Evolutionary conservation across 1,284 basidiomycete genomes (phyloP).

Genomic region (Psilocybe mexicana): DNA sequence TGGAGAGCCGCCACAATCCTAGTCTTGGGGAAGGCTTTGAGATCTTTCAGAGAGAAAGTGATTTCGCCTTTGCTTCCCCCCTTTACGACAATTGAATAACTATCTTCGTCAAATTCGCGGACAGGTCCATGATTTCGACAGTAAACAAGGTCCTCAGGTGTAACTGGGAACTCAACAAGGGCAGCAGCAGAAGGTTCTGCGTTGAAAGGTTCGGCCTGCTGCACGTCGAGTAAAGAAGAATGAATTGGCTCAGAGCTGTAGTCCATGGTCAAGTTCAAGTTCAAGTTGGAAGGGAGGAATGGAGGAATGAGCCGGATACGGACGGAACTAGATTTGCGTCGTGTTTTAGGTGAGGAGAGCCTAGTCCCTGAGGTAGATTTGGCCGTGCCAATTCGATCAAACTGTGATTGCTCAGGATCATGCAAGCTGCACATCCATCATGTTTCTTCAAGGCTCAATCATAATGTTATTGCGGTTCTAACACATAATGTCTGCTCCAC

Average conservation of each 20-base stretch:
- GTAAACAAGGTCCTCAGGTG: conserved; percentile 61
- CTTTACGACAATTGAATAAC: conserved; percentile 44
- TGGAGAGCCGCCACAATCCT: conserved; percentile 59
- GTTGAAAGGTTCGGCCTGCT: conserved; percentile 53
- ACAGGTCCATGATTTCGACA: conserved; percentile 63
- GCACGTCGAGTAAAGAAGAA: conserved; percentile 47
- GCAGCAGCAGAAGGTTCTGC: conserved; percentile 54
- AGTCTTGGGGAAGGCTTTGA: conserved; percentile 45
- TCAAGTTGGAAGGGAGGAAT: conserved; percentile 4
- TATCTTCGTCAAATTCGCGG: conserved; percentile 47
- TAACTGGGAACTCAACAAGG: conserved; percentile 53
- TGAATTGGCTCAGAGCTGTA: conserved; percentile 46
- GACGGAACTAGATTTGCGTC: conserved; percentile 14
- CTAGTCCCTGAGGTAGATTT: too few relatives aligned
- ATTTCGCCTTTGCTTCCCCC: conserved; percentile 36
- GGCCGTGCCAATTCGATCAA: neutral
- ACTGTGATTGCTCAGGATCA: neutral
- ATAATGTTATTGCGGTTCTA: conserved; percentile 1
- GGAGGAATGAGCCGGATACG: conserved; percentile 7
- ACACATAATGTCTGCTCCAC: conserved; percentile 14
- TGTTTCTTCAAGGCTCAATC: neutral
- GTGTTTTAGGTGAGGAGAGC: conserved; percentile 5
- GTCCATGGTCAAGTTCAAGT: conserved; percentile 34
- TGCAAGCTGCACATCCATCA: neutral
- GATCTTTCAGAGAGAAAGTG: conserved; percentile 38